Evolutionary conservation across 169 alveolate genomes (phyloP).

Genomic region (Plasmodium vivax): DNA sequence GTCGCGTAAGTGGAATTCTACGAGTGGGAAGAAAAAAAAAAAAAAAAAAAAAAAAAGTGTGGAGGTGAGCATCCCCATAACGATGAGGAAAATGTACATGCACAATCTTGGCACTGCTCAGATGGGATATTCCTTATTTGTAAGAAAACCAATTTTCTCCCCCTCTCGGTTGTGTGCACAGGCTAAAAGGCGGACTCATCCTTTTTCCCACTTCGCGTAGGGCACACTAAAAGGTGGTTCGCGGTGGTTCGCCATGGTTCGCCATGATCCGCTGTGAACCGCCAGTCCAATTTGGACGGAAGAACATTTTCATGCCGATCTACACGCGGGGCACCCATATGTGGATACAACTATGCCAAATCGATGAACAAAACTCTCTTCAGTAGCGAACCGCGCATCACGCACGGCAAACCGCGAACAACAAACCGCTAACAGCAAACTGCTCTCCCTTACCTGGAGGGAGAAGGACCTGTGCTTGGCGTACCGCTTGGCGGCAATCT

Average conservation of each 20-base stretch:
- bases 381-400: background rate
- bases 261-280: background rate
- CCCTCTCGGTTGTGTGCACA: background rate
- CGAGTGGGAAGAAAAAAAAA: background rate
- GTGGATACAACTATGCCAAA: background rate
- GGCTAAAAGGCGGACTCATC: background rate
- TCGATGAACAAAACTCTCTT: background rate
- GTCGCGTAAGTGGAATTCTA: slow-evolving; percentile 1
- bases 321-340: background rate
- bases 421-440: background rate
- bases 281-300: background rate
- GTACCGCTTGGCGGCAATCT: slow-evolving; percentile 50
- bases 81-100: background rate
- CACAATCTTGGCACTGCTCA: background rate
- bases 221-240: background rate
- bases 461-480: slow-evolving; percentile 32
- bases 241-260: no score
- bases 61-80: background rate
- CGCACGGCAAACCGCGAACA: background rate
- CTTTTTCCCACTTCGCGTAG: background rate
- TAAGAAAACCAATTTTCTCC: background rate
- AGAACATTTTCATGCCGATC: background rate
- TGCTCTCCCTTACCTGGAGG: slow-evolving; percentile 1
- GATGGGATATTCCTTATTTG: background rate
- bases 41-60: background rate